Evolutionary conservation across 2,329 filamentous ascomycete species (phyloP), one percentile per base, ranked within the genome.

Genomic region (Calonectria fujianensis): DNA sequence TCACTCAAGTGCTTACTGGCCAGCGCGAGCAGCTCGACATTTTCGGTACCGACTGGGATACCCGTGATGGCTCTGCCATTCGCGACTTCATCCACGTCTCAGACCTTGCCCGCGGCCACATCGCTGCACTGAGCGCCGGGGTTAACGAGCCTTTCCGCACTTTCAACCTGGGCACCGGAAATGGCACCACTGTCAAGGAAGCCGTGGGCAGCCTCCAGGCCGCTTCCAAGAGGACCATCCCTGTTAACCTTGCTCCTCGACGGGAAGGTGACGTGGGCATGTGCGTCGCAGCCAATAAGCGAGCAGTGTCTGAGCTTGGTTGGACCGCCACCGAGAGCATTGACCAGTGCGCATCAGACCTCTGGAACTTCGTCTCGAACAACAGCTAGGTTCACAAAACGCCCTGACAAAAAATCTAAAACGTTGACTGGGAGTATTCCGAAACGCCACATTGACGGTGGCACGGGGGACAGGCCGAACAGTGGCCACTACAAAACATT

Each of bases 11-110:
- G 10, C 86, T 93, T 79, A 90, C 88, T 0, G 91, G 92, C 1
- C 83, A 87, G 45, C 87, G 88, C 63, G 79, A 86, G 5, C 86
- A 88, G 57, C 85, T 93, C n/a, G 87, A 90, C 65, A 89, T 94
- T 69, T 94, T 92, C 76, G 92, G 92, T 10, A 88, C 87, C 3
- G 91, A 94, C 82, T 94, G 92, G 89, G 88, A 92, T 71, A 94
- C 92, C 0, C 85, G 87, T 5, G 92, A 94, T 78, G 92, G 92
- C 20, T 93, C 92, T 0, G 91, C 91, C 1, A 88, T 94, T 51
- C 90, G 92, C 52, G 92, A 94, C 82, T 94, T 93, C 80, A 93
- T 94, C 76, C 92, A 94, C 77, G 92, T 93, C 48, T 90, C 89
- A 20, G 92, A 94, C 82, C 87, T 94, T 57, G 92, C 92, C 8